Conservation (phyloP, 1,139 yeast genomes). For the Zygotorulaspora mrakii region DNA sequence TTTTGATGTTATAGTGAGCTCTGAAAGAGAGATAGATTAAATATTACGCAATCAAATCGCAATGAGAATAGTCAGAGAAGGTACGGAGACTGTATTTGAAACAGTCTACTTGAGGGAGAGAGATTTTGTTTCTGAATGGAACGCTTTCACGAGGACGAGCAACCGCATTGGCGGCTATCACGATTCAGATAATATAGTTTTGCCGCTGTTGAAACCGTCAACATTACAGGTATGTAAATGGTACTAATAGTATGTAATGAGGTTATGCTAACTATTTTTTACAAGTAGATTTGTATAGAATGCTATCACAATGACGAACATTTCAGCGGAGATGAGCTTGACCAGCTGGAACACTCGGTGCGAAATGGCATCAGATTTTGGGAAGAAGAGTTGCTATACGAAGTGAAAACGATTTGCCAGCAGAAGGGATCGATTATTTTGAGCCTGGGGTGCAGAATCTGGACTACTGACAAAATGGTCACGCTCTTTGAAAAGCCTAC, state of each 20-base stretch:
- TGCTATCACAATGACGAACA: constrained; percentile 1
- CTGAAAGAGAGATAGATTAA: no score
- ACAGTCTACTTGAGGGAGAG: not conserved
- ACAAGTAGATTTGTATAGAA: constrained; percentile 7
- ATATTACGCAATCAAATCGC: no score
- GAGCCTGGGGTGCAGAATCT: constrained; percentile 18
- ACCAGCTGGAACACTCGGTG: constrained; percentile 1
- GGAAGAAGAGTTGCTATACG: constrained; percentile 18
- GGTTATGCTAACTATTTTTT: not conserved
- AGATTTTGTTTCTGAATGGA: constrained; percentile 9
- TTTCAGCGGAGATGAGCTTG: not conserved
- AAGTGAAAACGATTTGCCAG: not conserved
- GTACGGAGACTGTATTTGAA: not conserved
- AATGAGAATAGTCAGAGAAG: no score
- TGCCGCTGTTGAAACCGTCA: constrained; percentile 17
- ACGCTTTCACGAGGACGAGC: not conserved
- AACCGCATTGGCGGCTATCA: constrained; percentile 2
- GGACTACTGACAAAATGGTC: constrained; percentile 19
- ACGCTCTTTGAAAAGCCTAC: constrained; percentile 18
- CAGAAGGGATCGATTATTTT: constrained; percentile 5
- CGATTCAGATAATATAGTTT: constrained; percentile 5
- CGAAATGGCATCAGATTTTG: constrained; percentile 14
- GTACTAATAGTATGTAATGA: not conserved
- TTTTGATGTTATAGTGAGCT: no score
- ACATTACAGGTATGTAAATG: constrained; percentile 11